Evolutionary conservation across 2,329 filamentous ascomycete species (phyloP).

Genomic region (Rhynchosporium agropyri): DNA sequence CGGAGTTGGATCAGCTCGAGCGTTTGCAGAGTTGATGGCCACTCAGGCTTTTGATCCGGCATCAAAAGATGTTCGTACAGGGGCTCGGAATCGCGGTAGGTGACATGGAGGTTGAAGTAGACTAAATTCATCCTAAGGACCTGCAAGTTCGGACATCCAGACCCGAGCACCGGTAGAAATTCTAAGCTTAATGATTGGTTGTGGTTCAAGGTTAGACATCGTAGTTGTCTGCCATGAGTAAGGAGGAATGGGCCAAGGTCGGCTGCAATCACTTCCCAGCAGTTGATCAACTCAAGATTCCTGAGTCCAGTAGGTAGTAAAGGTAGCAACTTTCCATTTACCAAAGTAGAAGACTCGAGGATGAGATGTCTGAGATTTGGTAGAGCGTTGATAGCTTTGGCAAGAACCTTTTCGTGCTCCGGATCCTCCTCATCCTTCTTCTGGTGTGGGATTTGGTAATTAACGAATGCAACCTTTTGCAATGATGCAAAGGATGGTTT

Average conservation of each 20-base stretch:
- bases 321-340: constrained; percentile 69
- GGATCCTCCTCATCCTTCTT: constrained; percentile 41
- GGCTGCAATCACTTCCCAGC: constrained; percentile 71
- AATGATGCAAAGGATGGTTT: constrained; percentile 59
- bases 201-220: constrained; percentile 70
- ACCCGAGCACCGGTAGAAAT: constrained; percentile 69
- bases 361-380: constrained; percentile 66
- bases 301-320: constrained; percentile 67
- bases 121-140: constrained; percentile 76
- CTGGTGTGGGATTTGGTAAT: constrained; percentile 60
- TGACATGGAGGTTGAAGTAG: constrained; percentile 71
- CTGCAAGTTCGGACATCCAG: constrained; percentile 70
- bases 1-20: constrained; percentile 79
- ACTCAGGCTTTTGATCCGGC: constrained; percentile 68
- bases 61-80: constrained; percentile 71
- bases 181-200: constrained; percentile 77
- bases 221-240: constrained; percentile 68
- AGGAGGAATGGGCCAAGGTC: constrained; percentile 67
- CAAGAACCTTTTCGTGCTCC: constrained; percentile 47
- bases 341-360: constrained; percentile 74
- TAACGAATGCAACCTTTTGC: constrained; percentile 61
- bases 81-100: constrained; percentile 72
- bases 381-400: constrained; percentile 55
- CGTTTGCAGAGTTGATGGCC: constrained; percentile 72
- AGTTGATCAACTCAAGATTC: constrained; percentile 76